Conservation (phyloP, 2,329 filamentous ascomycete species). For the Trichoderma sp. region DNA sequence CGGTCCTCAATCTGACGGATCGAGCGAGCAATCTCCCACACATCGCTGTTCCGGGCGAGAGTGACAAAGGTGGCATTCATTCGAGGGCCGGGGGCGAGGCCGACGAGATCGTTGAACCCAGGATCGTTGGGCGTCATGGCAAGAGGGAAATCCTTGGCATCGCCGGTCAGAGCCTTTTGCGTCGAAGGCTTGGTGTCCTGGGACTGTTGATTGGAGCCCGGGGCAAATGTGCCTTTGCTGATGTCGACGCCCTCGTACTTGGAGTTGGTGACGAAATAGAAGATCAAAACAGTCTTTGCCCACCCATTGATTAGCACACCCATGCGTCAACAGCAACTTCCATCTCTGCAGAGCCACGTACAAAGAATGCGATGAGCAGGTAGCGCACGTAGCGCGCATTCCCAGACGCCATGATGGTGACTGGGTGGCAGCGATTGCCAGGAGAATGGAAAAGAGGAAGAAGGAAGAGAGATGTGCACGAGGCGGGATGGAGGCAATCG, state of each 20-base stretch:
- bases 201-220: slow-evolving; percentile 3
- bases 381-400: slow-evolving; percentile 74
- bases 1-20: slow-evolving; percentile 97
- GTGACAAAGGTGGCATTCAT: slow-evolving; percentile 99
- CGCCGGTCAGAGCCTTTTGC: slow-evolving; percentile 29
- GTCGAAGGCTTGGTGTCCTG: slow-evolving; percentile 31
- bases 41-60: slow-evolving; percentile 85
- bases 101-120: slow-evolving; percentile 54
- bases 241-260: slow-evolving; percentile 46
- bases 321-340: not conserved
- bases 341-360: slow-evolving; percentile 50
- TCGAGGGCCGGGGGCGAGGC: slow-evolving; percentile 65
- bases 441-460: not conserved
- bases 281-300: slow-evolving; percentile 62
- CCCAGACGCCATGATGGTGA: slow-evolving; percentile 64
- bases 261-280: slow-evolving; percentile 77
- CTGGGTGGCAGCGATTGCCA: slow-evolving; percentile 23
- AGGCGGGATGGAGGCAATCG: not conserved
- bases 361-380: slow-evolving; percentile 81
- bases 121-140: slow-evolving; percentile 54
- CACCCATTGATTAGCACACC: slow-evolving; percentile 29
- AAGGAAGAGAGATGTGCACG: not conserved
- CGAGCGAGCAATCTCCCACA: slow-evolving; percentile 96
- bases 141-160: slow-evolving; percentile 47
- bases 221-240: slow-evolving; percentile 5